Evolutionary conservation across 768 basidiomycete genomes (phyloP).

Genomic region (Mycena galericulata): DNA sequence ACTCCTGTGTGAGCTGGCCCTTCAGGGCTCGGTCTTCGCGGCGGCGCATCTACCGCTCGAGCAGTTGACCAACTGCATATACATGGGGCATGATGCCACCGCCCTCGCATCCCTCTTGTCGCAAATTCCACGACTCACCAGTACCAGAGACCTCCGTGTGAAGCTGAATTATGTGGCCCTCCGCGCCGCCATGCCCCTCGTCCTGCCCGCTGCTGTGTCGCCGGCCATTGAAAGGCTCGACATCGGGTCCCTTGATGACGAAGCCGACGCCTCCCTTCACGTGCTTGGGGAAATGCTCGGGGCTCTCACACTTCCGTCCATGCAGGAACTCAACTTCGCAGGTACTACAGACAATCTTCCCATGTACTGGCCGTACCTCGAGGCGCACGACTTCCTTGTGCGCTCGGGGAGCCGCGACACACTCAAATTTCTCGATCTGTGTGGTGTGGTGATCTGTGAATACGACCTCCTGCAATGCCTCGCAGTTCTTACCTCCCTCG

Average conservation of each 20-base stretch:
- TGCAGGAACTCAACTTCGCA: neutral
- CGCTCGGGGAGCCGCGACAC: neutral
- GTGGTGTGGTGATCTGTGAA: neutral
- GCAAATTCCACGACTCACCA: neutral
- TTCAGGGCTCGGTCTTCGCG: neutral
- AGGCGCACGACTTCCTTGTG: neutral
- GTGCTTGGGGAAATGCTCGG: constrained; percentile 3
- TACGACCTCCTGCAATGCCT: constrained; percentile 3
- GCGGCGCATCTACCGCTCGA: constrained; percentile 4
- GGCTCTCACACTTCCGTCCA: neutral
- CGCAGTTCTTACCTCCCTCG: neutral
- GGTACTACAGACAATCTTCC: neutral
- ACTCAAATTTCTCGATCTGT: neutral
- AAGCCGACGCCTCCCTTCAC: neutral
- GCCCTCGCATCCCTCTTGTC: neutral
- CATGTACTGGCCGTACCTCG: neutral
- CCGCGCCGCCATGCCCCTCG: neutral
- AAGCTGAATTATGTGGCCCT: neutral
- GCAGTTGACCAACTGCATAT: neutral
- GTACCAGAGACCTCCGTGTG: neutral
- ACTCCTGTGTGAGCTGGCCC: neutral
- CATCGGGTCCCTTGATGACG: neutral
- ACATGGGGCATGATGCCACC: neutral
- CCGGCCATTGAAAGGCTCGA: neutral
- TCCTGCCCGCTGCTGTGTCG: neutral